phyloP scores from a whole-genome alignment of 208 protist genomes.

The Willaertia magna region DNA sequence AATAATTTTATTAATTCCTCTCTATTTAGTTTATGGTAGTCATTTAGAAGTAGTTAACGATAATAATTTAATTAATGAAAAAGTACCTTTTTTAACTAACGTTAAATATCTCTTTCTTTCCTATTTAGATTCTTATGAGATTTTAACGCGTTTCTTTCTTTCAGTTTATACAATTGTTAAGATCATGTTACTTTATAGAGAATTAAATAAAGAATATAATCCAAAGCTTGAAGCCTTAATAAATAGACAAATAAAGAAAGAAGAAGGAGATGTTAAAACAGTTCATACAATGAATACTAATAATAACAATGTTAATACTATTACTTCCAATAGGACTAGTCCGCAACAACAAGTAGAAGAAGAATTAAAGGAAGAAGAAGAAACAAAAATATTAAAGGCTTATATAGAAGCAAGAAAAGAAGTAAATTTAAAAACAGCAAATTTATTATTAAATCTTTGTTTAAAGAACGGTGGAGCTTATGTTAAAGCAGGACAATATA shows the following conservation, averaged over 20 bases:
- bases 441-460: neutral
- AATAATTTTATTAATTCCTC: too few relatives aligned
- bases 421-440: neutral
- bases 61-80: too few relatives aligned
- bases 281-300: too few relatives aligned
- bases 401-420: neutral
- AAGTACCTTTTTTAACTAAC: too few relatives aligned
- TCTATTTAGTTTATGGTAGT: too few relatives aligned
- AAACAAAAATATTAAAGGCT: neutral
- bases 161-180: neutral
- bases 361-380: neutral
- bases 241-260: too few relatives aligned
- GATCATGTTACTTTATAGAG: neutral
- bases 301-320: too few relatives aligned
- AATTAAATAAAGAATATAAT: neutral
- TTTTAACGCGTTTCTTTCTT: neutral
- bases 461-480: neutral
- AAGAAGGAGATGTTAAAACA: too few relatives aligned
- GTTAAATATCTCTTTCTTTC: too few relatives aligned
- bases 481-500: slow-evolving; percentile 1
- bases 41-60: too few relatives aligned
- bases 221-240: neutral
- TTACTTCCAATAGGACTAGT: neutral
- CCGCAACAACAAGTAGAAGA: too few relatives aligned
- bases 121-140: neutral